phyloP scores from a whole-genome alignment of 2,329 filamentous ascomycete genomes.

The Graphilbum ipis-grandicollis region DNA sequence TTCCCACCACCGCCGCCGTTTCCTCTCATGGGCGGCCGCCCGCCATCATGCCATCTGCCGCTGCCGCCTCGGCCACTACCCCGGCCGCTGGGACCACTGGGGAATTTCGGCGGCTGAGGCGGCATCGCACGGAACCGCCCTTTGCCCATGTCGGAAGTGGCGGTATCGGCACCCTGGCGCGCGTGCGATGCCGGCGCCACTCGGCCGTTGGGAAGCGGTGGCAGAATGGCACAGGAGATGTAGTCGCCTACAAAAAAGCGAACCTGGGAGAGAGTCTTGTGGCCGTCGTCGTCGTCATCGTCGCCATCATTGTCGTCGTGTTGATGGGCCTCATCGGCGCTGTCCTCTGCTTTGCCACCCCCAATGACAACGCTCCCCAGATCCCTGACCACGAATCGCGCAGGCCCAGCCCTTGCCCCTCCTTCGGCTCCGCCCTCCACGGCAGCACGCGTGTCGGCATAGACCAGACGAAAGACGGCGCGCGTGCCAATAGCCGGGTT shows the following conservation, averaged over 20 bases:
- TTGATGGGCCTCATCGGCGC: constrained; percentile 10
- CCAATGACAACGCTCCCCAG: constrained; percentile 69
- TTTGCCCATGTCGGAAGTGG: constrained; percentile 1
- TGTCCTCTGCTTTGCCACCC: constrained; percentile 10
- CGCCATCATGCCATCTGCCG: background rate
- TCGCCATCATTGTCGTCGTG: constrained; percentile 23
- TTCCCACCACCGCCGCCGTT: background rate
- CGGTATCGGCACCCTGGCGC: too few relatives aligned
- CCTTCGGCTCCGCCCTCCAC: constrained; percentile 7
- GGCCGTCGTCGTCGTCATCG: constrained; percentile 27
- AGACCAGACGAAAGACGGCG: constrained; percentile 75
- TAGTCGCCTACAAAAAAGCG: constrained; percentile 83
- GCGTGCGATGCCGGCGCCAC: constrained; percentile 46
- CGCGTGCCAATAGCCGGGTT: constrained; percentile 63
- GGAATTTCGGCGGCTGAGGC: background rate
- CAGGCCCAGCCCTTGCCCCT: constrained; percentile 17
- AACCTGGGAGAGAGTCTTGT: constrained; percentile 59
- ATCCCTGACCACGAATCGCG: constrained; percentile 58
- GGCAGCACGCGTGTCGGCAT: constrained; percentile 45
- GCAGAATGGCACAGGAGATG: constrained; percentile 64
- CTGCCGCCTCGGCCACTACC: background rate
- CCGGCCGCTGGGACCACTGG: constrained; percentile 2
- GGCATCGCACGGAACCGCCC: background rate
- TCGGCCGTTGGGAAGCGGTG: constrained; percentile 49
- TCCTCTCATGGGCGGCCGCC: background rate